phyloP scores from a whole-genome alignment of 352 stramenopile genomes.

The Bremia lactucae region DNA sequence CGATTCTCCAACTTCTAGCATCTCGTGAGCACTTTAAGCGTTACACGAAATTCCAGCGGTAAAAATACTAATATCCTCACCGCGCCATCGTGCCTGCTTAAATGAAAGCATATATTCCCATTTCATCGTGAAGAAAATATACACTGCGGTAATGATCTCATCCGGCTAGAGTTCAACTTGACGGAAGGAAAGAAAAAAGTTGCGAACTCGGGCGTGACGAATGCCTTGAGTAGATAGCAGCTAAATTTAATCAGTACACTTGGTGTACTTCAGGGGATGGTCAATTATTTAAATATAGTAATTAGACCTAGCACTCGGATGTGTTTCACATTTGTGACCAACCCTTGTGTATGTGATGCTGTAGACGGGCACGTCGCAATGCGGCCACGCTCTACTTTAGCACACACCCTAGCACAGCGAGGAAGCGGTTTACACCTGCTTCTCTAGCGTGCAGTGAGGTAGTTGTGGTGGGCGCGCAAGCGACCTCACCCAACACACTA shows the following conservation, averaged over 20 bases:
- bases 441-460: no score
- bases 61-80: conserved; percentile 98
- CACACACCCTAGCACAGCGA: no score
- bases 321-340: no score
- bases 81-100: conserved; percentile 90
- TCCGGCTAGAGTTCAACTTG: conserved; percentile 82
- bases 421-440: no score
- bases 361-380: no score
- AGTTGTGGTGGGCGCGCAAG: no score
- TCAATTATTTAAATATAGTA: no score
- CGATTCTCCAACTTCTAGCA: conserved; percentile 73
- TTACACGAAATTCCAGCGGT: conserved; percentile 89
- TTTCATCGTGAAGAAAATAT: conserved; percentile 76
- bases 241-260: conserved; percentile 64
- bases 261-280: no score
- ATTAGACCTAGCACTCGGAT: no score
- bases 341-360: no score
- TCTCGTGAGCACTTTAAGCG: conserved; percentile 41
- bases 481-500: no score
- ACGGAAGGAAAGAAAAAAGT: conserved; percentile 94
- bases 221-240: conserved; percentile 26
- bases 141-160: conserved; percentile 89
- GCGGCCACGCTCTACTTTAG: no score
- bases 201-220: conserved; percentile 56
- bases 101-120: conserved; percentile 92